Evolutionary conservation across 2,329 filamentous ascomycete genomes (phyloP).

Genomic region (Cercospora janseana): DNA sequence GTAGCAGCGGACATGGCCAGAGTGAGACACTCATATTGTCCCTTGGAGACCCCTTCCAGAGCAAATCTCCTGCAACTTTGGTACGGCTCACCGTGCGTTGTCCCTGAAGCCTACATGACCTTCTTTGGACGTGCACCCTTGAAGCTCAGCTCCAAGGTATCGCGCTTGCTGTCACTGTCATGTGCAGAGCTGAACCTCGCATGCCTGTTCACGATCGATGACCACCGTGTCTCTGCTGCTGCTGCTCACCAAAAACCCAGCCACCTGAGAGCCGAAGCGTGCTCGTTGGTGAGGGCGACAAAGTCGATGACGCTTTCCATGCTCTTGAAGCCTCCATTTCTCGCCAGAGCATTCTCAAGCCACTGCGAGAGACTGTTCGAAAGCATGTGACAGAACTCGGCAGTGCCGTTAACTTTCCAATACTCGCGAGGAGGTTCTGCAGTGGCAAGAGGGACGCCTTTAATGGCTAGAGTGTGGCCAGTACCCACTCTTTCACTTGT

Average conservation of each 20-base stretch:
- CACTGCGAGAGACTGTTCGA: slow-evolving; percentile 8
- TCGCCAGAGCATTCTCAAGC: slow-evolving; percentile 7
- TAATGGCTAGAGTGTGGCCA: slow-evolving; percentile 10
- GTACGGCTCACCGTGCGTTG: too few relatives aligned
- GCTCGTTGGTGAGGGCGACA: slow-evolving; percentile 14
- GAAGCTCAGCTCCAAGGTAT: too few relatives aligned
- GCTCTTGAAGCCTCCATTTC: not conserved
- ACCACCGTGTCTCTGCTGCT: too few relatives aligned
- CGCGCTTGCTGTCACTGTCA: too few relatives aligned
- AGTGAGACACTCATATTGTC: too few relatives aligned
- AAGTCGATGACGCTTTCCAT: slow-evolving; percentile 14
- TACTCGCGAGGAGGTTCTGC: slow-evolving; percentile 7
- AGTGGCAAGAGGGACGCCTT: slow-evolving; percentile 15
- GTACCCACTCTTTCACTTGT: slow-evolving; percentile 1
- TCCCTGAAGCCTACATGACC: too few relatives aligned
- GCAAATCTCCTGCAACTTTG: too few relatives aligned
- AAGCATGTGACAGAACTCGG: slow-evolving; percentile 19
- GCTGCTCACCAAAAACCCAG: slow-evolving; percentile 22
- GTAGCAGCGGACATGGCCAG: too few relatives aligned
- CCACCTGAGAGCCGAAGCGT: slow-evolving; percentile 23
- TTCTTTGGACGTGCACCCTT: too few relatives aligned
- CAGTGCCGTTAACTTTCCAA: slow-evolving; percentile 21
- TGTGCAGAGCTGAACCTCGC: too few relatives aligned
- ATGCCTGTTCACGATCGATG: too few relatives aligned
- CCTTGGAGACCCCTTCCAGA: too few relatives aligned